phyloP scores from a whole-genome alignment of 768 basidiomycete species.

The Solioccasus polychromus region DNA sequence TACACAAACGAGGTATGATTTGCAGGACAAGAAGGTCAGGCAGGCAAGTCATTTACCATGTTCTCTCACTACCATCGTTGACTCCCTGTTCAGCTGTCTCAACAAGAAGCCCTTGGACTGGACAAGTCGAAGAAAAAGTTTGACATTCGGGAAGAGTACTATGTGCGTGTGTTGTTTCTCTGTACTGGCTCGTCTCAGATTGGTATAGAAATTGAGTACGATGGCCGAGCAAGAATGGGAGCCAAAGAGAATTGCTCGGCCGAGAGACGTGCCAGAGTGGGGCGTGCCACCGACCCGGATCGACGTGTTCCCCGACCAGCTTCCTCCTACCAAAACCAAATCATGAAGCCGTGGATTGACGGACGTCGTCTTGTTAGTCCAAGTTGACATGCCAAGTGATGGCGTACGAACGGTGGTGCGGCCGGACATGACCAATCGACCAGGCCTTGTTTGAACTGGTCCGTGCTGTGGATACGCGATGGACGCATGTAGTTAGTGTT shows the following conservation, averaged over 20 bases:
- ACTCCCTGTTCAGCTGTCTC: conserved; percentile 50
- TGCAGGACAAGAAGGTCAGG: conserved; percentile 76
- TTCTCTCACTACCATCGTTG: neutral
- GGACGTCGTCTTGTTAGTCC: too few species aligned
- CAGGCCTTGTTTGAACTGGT: too few species aligned
- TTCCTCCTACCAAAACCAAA: conserved; percentile 6
- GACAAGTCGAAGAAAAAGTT: conserved; percentile 72
- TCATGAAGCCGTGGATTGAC: neutral
- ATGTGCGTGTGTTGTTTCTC: conserved; percentile 52
- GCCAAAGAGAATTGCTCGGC: conserved; percentile 76
- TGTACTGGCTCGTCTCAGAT: neutral
- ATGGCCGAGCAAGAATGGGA: conserved; percentile 77
- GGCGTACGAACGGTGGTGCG: too few species aligned
- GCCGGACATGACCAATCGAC: too few species aligned
- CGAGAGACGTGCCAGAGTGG: conserved; percentile 91
- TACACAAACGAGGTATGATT: conserved; percentile 89
- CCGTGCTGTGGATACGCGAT: too few species aligned
- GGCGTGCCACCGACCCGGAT: conserved; percentile 66
- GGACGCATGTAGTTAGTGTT: too few species aligned
- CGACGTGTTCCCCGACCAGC: conserved; percentile 24
- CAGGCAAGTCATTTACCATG: conserved; percentile 41
- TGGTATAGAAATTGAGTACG: conserved; percentile 55
- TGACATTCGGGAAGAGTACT: conserved; percentile 95
- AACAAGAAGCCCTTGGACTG: conserved; percentile 76
- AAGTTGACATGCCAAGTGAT: too few species aligned